These are phyloP conservation scores for Sutorius australiensis DNA, from an alignment of 768 basidiomycete species.

Conservation along the genomic window DNA sequence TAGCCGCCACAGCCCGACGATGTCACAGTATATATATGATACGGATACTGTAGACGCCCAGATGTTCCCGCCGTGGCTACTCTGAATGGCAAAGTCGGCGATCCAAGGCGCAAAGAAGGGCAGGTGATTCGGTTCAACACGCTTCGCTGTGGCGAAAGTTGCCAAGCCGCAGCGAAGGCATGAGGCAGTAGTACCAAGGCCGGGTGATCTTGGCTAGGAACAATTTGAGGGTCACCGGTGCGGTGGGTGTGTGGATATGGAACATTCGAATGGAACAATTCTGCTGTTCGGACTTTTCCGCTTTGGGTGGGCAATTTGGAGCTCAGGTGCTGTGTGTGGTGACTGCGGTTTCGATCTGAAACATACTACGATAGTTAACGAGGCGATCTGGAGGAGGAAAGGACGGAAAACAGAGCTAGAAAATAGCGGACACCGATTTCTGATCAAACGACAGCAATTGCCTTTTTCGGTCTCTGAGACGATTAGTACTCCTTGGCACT, in stretches of 20 bases:
- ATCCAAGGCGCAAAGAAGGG: background rate
- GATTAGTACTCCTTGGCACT: background rate
- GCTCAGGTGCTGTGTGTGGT: background rate
- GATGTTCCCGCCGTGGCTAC: background rate
- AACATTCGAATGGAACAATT: slow-evolving; percentile 27
- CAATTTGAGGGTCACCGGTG: background rate
- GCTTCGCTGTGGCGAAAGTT: background rate
- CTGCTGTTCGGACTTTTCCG: slow-evolving; percentile 17
- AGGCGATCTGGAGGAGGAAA: background rate
- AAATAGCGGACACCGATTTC: background rate
- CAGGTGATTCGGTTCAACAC: background rate
- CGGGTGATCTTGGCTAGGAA: background rate
- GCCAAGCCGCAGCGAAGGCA: background rate
- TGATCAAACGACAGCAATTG: slow-evolving; percentile 8
- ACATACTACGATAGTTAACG: no score
- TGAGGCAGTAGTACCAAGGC: slow-evolving; percentile 9
- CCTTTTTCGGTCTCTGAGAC: background rate
- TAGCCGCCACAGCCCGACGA: background rate
- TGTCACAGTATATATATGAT: background rate
- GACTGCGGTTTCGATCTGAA: background rate
- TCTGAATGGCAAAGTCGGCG: background rate
- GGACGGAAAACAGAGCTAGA: background rate
- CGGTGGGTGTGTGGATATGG: slow-evolving; percentile 17
- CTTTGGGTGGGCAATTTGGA: background rate
- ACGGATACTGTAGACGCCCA: background rate